These are phyloP conservation scores for Penicillium hesseltinei DNA, from an alignment of 2,329 filamentous ascomycete species.

Conservation along the genomic window DNA sequence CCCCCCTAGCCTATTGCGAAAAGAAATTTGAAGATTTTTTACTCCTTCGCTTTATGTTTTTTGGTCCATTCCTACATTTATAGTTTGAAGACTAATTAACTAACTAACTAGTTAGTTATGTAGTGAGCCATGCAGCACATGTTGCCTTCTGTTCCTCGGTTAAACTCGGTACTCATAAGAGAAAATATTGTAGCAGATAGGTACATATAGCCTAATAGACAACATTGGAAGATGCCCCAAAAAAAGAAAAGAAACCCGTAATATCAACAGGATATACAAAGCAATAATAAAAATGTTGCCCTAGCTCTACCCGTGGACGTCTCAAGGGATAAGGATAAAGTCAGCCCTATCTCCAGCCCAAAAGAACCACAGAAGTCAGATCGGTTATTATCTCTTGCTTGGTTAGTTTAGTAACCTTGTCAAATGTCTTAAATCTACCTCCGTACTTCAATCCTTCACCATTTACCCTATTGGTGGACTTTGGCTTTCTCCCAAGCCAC, in stretches of 20 bases:
- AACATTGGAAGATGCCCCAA: too few relatives aligned
- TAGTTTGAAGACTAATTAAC: too few relatives aligned
- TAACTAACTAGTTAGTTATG: too few relatives aligned
- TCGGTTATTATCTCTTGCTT: slow-evolving; percentile 3
- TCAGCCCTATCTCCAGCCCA: not conserved
- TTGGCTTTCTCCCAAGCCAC: slow-evolving; percentile 17
- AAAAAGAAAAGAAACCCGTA: too few relatives aligned
- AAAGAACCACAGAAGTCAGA: not conserved
- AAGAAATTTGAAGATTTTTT: not conserved
- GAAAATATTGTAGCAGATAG: not conserved
- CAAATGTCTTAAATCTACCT: not conserved
- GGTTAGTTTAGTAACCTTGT: not conserved
- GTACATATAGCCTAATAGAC: not conserved
- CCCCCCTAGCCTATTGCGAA: not conserved
- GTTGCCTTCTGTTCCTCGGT: not conserved
- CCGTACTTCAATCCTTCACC: not conserved
- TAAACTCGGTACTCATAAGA: too few relatives aligned
- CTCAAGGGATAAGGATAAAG: not conserved
- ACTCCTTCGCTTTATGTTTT: not conserved
- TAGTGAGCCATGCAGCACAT: too few relatives aligned
- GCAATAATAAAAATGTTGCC: not conserved
- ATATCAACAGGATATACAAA: not conserved
- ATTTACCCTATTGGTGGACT: slow-evolving; percentile 32
- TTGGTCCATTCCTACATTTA: not conserved
- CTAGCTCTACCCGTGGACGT: not conserved